These are phyloP conservation scores for barley (Hordeum vulgare) DNA, from an alignment of 176 grass and related monocot species.

Conservation along the genomic window DNA sequence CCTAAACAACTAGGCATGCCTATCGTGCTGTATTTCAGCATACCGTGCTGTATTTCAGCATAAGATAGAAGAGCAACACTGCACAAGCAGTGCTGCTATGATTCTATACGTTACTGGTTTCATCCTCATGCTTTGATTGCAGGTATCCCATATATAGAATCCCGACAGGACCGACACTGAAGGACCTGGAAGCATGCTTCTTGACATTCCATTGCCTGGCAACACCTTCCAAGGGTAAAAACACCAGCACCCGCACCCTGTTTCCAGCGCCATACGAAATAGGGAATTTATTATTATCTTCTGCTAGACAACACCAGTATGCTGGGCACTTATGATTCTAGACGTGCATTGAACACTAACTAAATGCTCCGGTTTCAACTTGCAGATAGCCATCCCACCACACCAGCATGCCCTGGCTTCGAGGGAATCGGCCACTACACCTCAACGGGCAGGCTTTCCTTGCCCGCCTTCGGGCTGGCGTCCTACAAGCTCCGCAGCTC, in stretches of 20 bases:
- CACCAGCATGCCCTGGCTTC: conserved; percentile 30
- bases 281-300: not conserved
- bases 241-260: conserved; percentile 18
- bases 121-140: conserved; percentile 58
- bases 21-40: conserved; percentile 42
- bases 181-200: conserved; percentile 96
- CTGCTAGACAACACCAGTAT: not conserved
- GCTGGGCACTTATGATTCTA: not conserved
- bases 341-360: not conserved
- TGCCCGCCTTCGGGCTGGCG: conserved; percentile 69
- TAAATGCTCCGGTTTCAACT: not conserved
- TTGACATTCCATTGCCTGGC: conserved; percentile 88
- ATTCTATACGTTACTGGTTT: conserved; percentile 60
- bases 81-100: conserved; percentile 35
- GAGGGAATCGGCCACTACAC: conserved; percentile 18
- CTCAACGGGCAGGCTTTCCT: conserved; percentile 29
- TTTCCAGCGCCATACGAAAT: not conserved
- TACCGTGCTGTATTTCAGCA: conserved; percentile 38
- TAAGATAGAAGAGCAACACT: conserved; percentile 63
- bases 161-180: conserved; percentile 93
- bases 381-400: conserved; percentile 34
- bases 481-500: conserved; percentile 71
- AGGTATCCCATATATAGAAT: conserved; percentile 99
- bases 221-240: conserved; percentile 74
- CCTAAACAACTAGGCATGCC: conserved; percentile 53